A percentile compares a stretch with the other conserved stretches of the same genome.
Evolutionary conservation across 495 filamentous ascomycete species (phyloP).

Genomic region (Penicillium pulvis): DNA sequence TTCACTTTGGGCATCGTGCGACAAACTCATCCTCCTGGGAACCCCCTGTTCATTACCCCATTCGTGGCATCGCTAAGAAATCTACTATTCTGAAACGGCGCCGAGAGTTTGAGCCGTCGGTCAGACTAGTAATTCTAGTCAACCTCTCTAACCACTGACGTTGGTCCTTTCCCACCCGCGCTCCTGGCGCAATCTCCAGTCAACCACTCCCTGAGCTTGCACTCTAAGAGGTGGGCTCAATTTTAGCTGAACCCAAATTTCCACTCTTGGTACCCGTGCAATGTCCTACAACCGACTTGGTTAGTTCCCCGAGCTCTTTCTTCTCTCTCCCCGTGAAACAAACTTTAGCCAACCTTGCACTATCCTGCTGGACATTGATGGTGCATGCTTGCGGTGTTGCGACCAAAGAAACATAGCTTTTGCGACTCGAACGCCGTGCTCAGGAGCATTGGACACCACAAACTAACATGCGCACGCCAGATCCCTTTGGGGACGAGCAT

Average conservation of each 20-base stretch:
- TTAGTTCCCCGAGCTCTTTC: constrained; percentile 44
- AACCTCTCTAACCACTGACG: constrained; percentile 16
- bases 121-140: constrained; percentile 17
- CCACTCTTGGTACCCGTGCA: constrained; percentile 12
- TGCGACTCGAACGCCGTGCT: constrained; percentile 9
- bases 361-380: constrained; percentile 24
- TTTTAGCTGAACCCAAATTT: constrained; percentile 24
- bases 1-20: constrained; percentile 2
- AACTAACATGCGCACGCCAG: constrained; percentile 33
- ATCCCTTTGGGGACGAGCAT: constrained; percentile 59
- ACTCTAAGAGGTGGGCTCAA: constrained; percentile 28
- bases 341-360: constrained; percentile 6
- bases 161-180: constrained; percentile 28
- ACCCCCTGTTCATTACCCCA: neutral
- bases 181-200: constrained; percentile 41
- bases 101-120: constrained; percentile 30
- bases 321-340: neutral
- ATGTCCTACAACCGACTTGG: constrained; percentile 73
- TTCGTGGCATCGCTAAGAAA: neutral
- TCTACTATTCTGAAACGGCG: constrained; percentile 31
- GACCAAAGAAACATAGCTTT: neutral
- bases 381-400: constrained; percentile 14
- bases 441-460: constrained; percentile 1
- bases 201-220: constrained; percentile 13
- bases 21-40: constrained; percentile 3